These are phyloP conservation scores for Colletotrichum sp. DNA, from an alignment of 2,329 filamentous ascomycete species.

Conservation along the genomic window DNA sequence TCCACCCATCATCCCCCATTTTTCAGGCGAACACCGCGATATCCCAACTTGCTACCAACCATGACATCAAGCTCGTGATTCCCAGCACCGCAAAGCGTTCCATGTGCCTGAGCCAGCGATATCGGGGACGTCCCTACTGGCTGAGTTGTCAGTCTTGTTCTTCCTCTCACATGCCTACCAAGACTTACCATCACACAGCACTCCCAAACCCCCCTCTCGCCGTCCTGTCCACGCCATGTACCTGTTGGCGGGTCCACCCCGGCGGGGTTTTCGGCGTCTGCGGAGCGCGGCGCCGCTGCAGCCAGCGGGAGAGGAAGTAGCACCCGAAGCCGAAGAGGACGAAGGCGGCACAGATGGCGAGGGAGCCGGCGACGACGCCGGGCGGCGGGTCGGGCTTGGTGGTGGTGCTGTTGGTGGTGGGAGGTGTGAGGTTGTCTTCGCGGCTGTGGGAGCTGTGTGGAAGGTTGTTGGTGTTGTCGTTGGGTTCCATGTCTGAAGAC, in stretches of 20 bases:
- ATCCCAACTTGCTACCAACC: background rate
- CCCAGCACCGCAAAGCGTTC: too few species aligned
- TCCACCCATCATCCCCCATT: background rate
- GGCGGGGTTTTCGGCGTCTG: background rate
- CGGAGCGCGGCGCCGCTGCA: background rate
- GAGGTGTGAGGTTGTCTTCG: background rate
- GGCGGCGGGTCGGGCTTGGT: background rate
- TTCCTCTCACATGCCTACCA: background rate
- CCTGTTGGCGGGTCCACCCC: background rate
- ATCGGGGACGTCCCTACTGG: background rate
- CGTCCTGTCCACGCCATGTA: background rate
- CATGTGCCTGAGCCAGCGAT: background rate
- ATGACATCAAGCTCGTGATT: background rate
- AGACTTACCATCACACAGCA: background rate
- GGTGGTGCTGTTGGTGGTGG: background rate
- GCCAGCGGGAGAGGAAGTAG: background rate
- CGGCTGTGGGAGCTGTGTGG: background rate
- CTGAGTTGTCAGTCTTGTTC: background rate
- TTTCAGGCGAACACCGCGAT: background rate
- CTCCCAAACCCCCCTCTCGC: background rate
- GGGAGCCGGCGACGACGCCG: background rate
- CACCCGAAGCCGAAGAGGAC: background rate
- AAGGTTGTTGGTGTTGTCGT: background rate
- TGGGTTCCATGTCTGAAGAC: background rate
- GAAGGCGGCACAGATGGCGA: background rate